Conservation (phyloP, 2,329 filamentous ascomycete species). For the Colletotrichum horii region DNA sequence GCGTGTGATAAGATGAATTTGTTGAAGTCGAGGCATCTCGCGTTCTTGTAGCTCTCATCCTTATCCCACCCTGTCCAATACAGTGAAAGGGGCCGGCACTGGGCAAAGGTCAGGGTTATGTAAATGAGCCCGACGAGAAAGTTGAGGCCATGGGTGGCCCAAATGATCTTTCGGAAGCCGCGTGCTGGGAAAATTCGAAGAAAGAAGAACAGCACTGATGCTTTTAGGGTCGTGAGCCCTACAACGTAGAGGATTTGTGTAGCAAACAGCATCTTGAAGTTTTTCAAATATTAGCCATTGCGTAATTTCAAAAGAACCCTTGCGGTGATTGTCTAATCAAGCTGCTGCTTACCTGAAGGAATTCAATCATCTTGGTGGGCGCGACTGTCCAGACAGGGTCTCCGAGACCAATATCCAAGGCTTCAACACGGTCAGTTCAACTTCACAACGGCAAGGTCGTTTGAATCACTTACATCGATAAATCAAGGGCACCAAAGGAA, state of each 20-base stretch:
- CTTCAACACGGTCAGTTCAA: background rate
- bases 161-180: background rate
- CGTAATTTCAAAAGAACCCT: rapidly evolving
- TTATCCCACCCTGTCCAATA: background rate
- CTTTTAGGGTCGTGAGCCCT: slow-evolving; percentile 25
- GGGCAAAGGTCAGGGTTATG: background rate
- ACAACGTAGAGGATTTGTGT: background rate
- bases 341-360: background rate
- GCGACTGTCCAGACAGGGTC: background rate
- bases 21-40: background rate
- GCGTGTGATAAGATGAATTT: background rate
- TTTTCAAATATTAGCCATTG: background rate
- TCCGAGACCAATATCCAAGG: background rate
- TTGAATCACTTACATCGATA: background rate
- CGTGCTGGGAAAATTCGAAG: slow-evolving; percentile 33
- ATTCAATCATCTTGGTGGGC: background rate
- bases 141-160: background rate
- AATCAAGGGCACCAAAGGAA: background rate
- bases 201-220: slow-evolving; percentile 36
- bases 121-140: background rate
- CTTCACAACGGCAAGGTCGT: rapidly evolving
- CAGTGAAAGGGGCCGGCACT: background rate
- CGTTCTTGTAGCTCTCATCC: background rate
- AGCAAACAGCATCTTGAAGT: background rate
- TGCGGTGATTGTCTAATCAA: background rate